Conservation (phyloP, 441 rosid species). For the Gossypium lobatum region DNA sequence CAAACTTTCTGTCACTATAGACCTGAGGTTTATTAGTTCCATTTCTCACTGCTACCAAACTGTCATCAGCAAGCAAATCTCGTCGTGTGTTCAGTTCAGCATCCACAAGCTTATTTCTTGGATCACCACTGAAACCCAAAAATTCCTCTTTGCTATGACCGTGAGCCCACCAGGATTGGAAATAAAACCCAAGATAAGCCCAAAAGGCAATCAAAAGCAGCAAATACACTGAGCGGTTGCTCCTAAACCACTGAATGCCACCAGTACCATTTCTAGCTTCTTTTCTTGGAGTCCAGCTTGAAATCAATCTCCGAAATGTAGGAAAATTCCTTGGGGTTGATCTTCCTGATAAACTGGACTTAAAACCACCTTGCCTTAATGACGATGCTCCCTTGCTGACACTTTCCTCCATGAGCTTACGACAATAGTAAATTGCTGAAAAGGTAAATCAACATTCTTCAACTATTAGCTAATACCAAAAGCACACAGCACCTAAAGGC, state of each 20-base stretch:
- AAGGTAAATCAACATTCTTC: slow-evolving; percentile 16
- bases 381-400: slow-evolving; percentile 47
- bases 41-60: slow-evolving; percentile 35
- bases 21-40: slow-evolving; percentile 29
- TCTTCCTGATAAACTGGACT: slow-evolving; percentile 64
- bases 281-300: slow-evolving; percentile 75
- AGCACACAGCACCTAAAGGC: slow-evolving; percentile 5
- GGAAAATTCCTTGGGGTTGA: slow-evolving; percentile 76
- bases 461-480: neutral
- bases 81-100: slow-evolving; percentile 30
- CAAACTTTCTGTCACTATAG: slow-evolving; percentile 36
- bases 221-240: slow-evolving; percentile 68
- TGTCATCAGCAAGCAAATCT: slow-evolving; percentile 51
- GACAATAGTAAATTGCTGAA: slow-evolving; percentile 14
- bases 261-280: slow-evolving; percentile 62
- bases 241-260: slow-evolving; percentile 65
- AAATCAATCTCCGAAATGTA: slow-evolving; percentile 45
- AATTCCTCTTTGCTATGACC: slow-evolving; percentile 64
- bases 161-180: slow-evolving; percentile 97
- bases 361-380: slow-evolving; percentile 48
- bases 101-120: slow-evolving; percentile 26
- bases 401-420: slow-evolving; percentile 44
- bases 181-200: slow-evolving; percentile 87
- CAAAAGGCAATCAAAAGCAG: slow-evolving; percentile 84
- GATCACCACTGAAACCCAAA: slow-evolving; percentile 58